Conservation (phyloP, 441 rosid species). For the Capsella rubella region DNA sequence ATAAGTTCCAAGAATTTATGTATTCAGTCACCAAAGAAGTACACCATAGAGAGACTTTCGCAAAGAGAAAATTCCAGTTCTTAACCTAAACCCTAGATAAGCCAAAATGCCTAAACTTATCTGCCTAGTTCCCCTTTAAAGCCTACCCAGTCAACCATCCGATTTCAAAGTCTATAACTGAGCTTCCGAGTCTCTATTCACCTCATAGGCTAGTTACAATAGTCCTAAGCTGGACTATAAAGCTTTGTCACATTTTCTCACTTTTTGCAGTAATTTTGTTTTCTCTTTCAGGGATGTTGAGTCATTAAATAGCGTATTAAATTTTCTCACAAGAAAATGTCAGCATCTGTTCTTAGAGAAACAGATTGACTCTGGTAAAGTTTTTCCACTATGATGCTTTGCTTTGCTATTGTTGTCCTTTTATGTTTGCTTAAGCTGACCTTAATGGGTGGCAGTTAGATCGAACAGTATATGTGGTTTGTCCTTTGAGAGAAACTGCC, state of each 20-base stretch:
- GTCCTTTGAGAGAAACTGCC: conserved; percentile 25
- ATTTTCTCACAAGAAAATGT: not conserved
- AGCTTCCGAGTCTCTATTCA: not conserved
- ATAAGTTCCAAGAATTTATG: conserved; percentile 6
- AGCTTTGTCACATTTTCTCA: conserved; percentile 29
- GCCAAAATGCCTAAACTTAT: not conserved
- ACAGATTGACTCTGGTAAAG: conserved; percentile 14
- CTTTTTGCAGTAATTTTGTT: not conserved
- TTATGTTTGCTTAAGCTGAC: conserved; percentile 16
- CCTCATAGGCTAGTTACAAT: not conserved
- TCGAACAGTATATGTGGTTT: not conserved
- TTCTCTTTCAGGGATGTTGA: conserved; percentile 1
- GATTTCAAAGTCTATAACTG: not conserved
- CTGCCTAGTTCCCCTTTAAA: not conserved
- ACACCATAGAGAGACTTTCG: not conserved
- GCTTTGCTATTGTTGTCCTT: not conserved
- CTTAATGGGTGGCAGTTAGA: conserved; percentile 19
- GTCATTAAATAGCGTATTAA: not conserved
- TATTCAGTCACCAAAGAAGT: conserved; percentile 15
- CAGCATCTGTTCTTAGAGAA: conserved; percentile 71
- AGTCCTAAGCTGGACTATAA: not conserved
- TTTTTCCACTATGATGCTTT: conserved; percentile 13
- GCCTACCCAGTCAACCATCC: not conserved
- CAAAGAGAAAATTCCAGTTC: not conserved
- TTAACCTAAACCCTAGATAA: not conserved